Evolutionary conservation across 176 grass and related monocot species (phyloP), one percentile per base, ranked within the genome.

Genomic region (Alopecurus myosuroides): DNA sequence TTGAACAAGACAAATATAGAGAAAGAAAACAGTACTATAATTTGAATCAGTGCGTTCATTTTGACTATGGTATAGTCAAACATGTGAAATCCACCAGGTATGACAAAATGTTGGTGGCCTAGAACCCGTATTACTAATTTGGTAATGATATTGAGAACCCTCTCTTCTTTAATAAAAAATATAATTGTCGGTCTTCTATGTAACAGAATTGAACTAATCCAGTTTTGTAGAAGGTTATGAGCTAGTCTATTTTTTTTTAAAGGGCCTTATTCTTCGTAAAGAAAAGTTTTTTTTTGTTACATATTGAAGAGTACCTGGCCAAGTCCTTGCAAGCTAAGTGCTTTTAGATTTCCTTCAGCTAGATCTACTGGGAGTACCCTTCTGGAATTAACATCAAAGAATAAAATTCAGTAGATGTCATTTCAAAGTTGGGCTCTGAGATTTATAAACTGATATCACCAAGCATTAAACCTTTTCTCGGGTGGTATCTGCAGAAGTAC

Each of bases 341-440:
- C 94, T 86, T 86, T 88, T 76, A 96, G 91, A 89, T 92, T 90
- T 70, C 73, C 85, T 74, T 96, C 91, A 79, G 78, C 86, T 60
- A 96, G 91, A 84, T 96, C 94, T 80, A 93, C 48, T 39, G 94
- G 94, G 75, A 96, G 87, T 44, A 87, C 81, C 86, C 89, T 96
- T 85, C 94, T 96, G 83, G 74, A 90, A 87, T 65, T 55, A 77
- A 80, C 31, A 88, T 44, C 4, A 76, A 70, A 62, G 18, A 35
- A 11, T 52, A 34, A 1, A 44, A 44, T 75, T 82, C 19, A 87
- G 78, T 68, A 26, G 4, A 28, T 75, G 26, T 76, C 28, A 39
- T 76, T 42, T 4, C 18, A 9, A 11, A 26, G 20, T 62, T 72
- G 5, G 17, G 6, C 9, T 40, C 79, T 39, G 45, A 87, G 49